phyloP scores from a whole-genome alignment of 2,329 filamentous ascomycete genomes.

The Phialocephala subalpina region DNA sequence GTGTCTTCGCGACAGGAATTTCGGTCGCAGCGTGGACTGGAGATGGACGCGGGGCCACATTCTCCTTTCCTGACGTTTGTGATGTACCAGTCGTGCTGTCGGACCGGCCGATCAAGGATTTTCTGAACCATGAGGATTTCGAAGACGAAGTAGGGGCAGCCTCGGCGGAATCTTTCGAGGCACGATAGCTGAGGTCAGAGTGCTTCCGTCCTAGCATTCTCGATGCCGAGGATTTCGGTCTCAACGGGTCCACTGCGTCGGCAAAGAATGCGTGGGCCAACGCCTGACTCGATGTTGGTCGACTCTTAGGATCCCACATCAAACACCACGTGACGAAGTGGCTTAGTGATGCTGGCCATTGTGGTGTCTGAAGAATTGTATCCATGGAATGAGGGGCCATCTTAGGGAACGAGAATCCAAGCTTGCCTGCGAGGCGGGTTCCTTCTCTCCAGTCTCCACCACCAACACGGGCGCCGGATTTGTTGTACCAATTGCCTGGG shows the following conservation, averaged over 20 bases:
- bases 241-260: conserved; percentile 89
- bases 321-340: conserved; percentile 98
- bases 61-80: conserved; percentile 56
- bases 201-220: conserved; percentile 88
- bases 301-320: conserved; percentile 96
- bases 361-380: conserved; percentile 86
- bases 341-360: conserved; percentile 88
- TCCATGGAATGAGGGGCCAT: conserved; percentile 99
- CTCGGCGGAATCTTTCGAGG: conserved; percentile 67
- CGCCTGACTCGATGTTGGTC: conserved; percentile 94
- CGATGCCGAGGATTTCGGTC: conserved; percentile 90
- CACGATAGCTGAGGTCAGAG: conserved; percentile 77
- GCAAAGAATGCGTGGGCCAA: conserved; percentile 93
- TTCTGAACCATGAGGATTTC: conserved; percentile 96
- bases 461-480: conserved; percentile 83
- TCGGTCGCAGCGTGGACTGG: conserved; percentile 55
- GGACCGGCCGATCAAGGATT: conserved; percentile 86
- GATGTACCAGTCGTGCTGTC: conserved; percentile 71
- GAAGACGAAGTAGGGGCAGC: conserved; percentile 68
- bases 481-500: conserved; percentile 97
- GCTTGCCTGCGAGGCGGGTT: conserved; percentile 88
- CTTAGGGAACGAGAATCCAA: conserved; percentile 98
- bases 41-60: conserved; percentile 49
- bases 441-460: conserved; percentile 98
- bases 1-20: conserved; percentile 51